phyloP scores from a whole-genome alignment of 441 rosid genomes.

The Adansonia rubrostipa region DNA sequence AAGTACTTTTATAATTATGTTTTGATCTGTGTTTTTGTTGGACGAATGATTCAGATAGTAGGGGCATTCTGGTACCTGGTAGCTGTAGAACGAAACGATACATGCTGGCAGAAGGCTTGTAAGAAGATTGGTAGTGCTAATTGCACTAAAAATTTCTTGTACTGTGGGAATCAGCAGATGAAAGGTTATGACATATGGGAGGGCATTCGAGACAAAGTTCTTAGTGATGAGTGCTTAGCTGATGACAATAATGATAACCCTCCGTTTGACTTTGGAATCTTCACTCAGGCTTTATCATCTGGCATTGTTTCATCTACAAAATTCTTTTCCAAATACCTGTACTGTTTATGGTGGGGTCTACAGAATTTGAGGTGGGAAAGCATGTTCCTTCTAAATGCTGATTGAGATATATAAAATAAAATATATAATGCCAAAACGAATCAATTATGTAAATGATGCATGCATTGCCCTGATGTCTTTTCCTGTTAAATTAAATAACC shows the following conservation, averaged over 20 bases:
- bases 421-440: not conserved
- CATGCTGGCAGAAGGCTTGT: slow-evolving; percentile 80
- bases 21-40: slow-evolving; percentile 24
- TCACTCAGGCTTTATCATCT: slow-evolving; percentile 62
- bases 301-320: slow-evolving; percentile 67
- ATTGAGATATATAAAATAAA: not conserved
- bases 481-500: not conserved
- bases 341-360: slow-evolving; percentile 98
- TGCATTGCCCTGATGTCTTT: not conserved
- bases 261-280: slow-evolving; percentile 85
- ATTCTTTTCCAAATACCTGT: slow-evolving; percentile 77
- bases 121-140: not conserved
- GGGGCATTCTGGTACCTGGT: slow-evolving; percentile 96
- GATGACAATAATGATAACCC: slow-evolving; percentile 40
- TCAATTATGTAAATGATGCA: not conserved
- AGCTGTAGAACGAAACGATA: slow-evolving; percentile 81
- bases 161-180: slow-evolving; percentile 67
- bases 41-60: slow-evolving; percentile 64
- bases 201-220: slow-evolving; percentile 36
- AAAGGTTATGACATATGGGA: slow-evolving; percentile 57
- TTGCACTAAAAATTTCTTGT: slow-evolving; percentile 60
- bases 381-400: not conserved
- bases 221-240: slow-evolving; percentile 44
- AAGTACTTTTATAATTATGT: not conserved
- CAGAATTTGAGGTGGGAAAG: slow-evolving; percentile 82